Base-by-base conservation (phyloP, 768 basidiomycete species). In the Terana coerulea region DNA sequence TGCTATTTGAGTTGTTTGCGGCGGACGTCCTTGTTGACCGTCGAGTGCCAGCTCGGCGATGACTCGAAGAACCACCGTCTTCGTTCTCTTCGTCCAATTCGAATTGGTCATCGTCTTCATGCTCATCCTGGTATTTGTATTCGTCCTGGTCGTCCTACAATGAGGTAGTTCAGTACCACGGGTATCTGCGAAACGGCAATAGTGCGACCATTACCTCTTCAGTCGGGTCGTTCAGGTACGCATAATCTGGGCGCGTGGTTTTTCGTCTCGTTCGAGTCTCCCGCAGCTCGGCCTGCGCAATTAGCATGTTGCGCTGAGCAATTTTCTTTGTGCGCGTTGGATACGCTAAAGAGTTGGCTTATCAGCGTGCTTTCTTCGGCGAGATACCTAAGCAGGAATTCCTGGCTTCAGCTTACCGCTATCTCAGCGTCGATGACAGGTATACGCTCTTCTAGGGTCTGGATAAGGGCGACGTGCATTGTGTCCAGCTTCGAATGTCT, bases 181-280 rank as follows among this genome's bases (percentile, higher is more conserved):
- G 43, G 5, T 19, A 64, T 65, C 64, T 69, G 66, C n/a, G n/a
- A n/a, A n/a, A n/a, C n/a, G n/a, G n/a, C n/a, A n/a, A n/a, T n/a
- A n/a, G n/a, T n/a, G n/a, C n/a, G 59, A 53, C 47, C 71, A 80
- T 71, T 74, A 73, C 86, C 68, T 86, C 89, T 59, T 82, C 85
- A 51, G 79, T 81, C 58, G 74, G 69, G 51, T 76, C 75, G 59
- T 84, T 78, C 61, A 77, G 75, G 67, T 91, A 90, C 46, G 88
- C 88, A 68, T 93, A 93, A 72, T 91, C 86, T 41, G 88, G 86
- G 56, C 79, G 82, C 36, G 78, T 78, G 2, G 84, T 82, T 68
- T 80, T 78, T 47, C 86, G 76, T 53, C 89, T 77, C 17, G 90
- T 91, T 53, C 91, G 78, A 24, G 88, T 91, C 67, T 84, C 81